Evolutionary conservation across 441 rosid species (phyloP), one percentile per base, ranked within the genome.

Genomic region (Adansonia madagascariensis): DNA sequence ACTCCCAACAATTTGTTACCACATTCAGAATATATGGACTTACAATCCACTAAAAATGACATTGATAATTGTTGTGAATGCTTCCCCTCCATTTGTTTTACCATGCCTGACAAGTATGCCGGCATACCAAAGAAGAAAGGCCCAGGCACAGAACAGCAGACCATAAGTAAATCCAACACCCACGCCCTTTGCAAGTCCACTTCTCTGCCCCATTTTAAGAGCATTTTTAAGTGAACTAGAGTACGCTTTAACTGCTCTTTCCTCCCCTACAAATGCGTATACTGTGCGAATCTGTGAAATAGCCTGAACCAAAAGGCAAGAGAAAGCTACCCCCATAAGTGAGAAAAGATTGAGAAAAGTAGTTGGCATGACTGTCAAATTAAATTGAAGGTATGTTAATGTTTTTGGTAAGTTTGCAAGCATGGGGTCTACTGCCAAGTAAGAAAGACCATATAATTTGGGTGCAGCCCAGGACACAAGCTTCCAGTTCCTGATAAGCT

Each of bases 21-120:
- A 9, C 14, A 47, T 60, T 57, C 18, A 50, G 27, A 80, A 0
- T 52, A 24, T 18, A 83, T 35, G 3, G 41, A 35, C 96, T 86
- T 89, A 94, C 95, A 94, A 90, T 81, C 98, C 97, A 64, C 97
- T 90, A n/a, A 78, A 89, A 76, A 94, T 86, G 84, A 89, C 97
- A 76, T 90, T 92, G 60, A 92, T 84, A 61, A 94, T 92, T 10
- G 95, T 89, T 53, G 98, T 90, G 81, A 92, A 92, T 6, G 98
- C 93, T 83, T 90, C 89, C 43, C 88, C 98, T 12, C 98, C 97
- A 55, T 86, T 88, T 7, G 90, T 87, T 74, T 82, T 80, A 8
- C 85, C 86, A 70, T 88, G 96, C 77, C 97, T 87, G 59, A 94
- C 93, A 20, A 94, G 94, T 27, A 85, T 60, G 81, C 98, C 78